Percentiles rank a stretch among this genome's conserved stretches.
Conservation (phyloP, 257 asterid genomes). For the Solanum gracilifrons region DNA sequence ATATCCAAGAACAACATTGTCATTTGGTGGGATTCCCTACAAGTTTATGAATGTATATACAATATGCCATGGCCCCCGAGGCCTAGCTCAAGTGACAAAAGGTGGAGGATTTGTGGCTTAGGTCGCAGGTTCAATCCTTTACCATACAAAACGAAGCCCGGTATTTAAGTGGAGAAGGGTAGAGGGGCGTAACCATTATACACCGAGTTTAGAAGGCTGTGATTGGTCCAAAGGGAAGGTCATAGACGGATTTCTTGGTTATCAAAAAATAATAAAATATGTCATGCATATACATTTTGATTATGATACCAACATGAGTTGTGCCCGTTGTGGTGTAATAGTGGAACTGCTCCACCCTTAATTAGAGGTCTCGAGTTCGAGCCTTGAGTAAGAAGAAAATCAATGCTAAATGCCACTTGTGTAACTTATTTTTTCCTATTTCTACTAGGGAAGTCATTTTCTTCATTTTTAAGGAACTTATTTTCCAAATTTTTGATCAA, state of each 20-base stretch:
- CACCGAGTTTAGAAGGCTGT: not conserved
- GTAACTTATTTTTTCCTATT: not conserved
- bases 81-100: not conserved
- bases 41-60: not conserved
- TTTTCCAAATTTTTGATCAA: not conserved
- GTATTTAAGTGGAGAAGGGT: not conserved
- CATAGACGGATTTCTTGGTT: accelerated
- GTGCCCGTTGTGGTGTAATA: accelerated
- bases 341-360: not conserved
- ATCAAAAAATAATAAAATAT: too few relatives aligned
- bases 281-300: not conserved
- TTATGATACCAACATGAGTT: not conserved
- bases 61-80: too few relatives aligned
- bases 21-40: not conserved
- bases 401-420: not conserved
- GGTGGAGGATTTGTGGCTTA: not conserved
- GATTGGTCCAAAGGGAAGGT: not conserved
- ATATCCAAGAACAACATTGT: not conserved
- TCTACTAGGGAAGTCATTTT: not conserved
- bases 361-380: accelerated
- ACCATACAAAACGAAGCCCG: accelerated
- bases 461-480: not conserved
- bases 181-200: accelerated
- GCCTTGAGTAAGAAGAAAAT: not conserved
- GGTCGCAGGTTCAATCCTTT: accelerated